phyloP scores from a whole-genome alignment of 2,329 filamentous ascomycete genomes.

The Apiospora aurea region DNA sequence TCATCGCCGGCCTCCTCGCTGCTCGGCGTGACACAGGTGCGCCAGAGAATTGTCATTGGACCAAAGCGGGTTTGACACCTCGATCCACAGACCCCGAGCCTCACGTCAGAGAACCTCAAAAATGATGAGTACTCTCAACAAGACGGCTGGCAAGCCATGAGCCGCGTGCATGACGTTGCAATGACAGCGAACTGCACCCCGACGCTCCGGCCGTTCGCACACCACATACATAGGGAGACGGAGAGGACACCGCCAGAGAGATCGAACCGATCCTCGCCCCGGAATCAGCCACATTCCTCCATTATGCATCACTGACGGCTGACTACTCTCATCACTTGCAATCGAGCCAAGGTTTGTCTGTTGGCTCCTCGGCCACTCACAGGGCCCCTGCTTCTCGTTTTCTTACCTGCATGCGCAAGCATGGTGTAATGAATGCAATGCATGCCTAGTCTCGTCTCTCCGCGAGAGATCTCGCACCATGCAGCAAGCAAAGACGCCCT shows the following conservation, averaged over 20 bases:
- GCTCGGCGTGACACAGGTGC: background rate
- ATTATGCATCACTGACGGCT: background rate
- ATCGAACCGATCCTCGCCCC: background rate
- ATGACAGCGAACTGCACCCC: background rate
- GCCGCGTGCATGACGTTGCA: background rate
- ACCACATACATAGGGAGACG: background rate
- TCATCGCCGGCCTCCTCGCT: background rate
- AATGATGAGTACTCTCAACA: conserved; percentile 12
- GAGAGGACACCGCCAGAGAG: background rate
- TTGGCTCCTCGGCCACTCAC: conserved; percentile 1
- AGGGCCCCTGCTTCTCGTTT: background rate
- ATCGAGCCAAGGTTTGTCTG: background rate
- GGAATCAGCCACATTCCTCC: background rate
- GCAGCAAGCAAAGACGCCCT: background rate
- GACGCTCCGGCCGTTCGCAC: background rate
- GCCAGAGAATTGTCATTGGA: background rate
- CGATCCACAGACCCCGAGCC: background rate
- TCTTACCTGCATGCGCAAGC: conserved; percentile 4
- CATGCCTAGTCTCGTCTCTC: background rate
- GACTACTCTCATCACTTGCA: background rate
- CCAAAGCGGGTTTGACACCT: conserved; percentile 6
- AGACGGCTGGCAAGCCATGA: background rate
- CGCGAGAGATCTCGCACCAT: background rate
- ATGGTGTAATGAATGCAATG: conserved; percentile 2
- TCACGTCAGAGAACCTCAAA: background rate